These are phyloP conservation scores for Populus tremula DNA, from an alignment of 345 rosid species.

Conservation along the genomic window DNA sequence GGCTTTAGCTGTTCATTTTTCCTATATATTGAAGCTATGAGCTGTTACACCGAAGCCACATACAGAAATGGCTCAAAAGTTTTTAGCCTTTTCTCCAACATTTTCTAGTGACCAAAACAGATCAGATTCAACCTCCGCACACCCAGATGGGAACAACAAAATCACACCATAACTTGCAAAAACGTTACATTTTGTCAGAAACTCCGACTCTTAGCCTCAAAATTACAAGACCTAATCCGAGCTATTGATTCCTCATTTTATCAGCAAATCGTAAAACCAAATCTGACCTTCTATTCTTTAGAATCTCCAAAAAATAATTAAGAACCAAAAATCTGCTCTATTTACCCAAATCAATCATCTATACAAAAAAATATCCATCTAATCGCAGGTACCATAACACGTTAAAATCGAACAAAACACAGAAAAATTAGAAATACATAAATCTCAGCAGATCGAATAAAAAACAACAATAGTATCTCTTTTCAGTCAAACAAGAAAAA, in stretches of 20 bases:
- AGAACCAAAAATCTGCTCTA: no score
- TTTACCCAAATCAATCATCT: no score
- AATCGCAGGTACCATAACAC: no score
- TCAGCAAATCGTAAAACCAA: neutral
- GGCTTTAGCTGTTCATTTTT: no score
- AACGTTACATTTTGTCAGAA: neutral
- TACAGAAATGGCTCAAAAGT: no score
- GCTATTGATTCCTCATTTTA: neutral
- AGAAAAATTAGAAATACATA: neutral
- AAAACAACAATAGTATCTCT: no score
- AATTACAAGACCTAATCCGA: neutral
- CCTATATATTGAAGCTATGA: no score
- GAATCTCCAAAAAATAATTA: neutral
- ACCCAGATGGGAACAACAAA: neutral
- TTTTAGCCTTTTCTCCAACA: neutral
- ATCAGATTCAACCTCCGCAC: neutral
- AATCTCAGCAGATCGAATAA: conserved; percentile 24
- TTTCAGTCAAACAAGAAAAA: no score
- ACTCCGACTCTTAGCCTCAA: neutral
- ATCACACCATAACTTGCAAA: neutral
- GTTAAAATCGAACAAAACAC: neutral
- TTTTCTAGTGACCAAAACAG: neutral
- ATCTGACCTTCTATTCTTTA: neutral
- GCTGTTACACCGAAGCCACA: no score
- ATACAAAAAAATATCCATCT: neutral